These are phyloP conservation scores for Anaeramoeba flamelloides DNA, from an alignment of 78 protist species.

Conservation along the genomic window DNA sequence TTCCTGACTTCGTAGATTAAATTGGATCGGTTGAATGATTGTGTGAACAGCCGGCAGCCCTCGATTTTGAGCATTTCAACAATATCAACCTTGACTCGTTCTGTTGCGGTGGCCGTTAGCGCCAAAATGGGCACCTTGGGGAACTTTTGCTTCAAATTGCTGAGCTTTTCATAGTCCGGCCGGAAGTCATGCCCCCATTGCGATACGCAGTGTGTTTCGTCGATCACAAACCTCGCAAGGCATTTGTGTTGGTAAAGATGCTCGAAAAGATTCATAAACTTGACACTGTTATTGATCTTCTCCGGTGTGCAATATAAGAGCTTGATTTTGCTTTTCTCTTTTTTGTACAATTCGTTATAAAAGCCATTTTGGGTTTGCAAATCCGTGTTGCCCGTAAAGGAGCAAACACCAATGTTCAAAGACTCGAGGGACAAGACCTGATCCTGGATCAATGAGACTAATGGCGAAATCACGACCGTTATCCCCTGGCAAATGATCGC, in stretches of 20 bases:
- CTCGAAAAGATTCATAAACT: not conserved
- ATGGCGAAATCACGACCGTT: slow-evolving; percentile 84
- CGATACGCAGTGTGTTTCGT: slow-evolving; percentile 31
- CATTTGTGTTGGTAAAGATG: not conserved
- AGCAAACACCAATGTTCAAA: not conserved
- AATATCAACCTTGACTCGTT: slow-evolving; percentile 10
- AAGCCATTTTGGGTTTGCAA: not conserved
- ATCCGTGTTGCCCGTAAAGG: not conserved
- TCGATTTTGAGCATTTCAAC: not conserved
- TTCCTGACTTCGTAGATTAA: not conserved
- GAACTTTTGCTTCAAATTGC: not conserved
- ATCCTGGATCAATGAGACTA: slow-evolving; percentile 91
- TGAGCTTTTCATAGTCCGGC: slow-evolving; percentile 9
- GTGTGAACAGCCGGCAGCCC: not conserved
- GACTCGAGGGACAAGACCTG: slow-evolving; percentile 41
- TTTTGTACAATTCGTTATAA: not conserved
- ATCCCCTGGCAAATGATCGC: slow-evolving; percentile 42
- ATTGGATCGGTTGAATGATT: slow-evolving; percentile 17
- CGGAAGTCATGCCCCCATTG: slow-evolving; percentile 26
- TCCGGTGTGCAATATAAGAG: slow-evolving; percentile 42
- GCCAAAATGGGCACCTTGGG: slow-evolving; percentile 34
- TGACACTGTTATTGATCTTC: not conserved
- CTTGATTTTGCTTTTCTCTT: not conserved
- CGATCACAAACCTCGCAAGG: slow-evolving; percentile 20
- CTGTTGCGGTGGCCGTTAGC: slow-evolving; percentile 34